Conservation (phyloP, 1,284 basidiomycete species). For the Pyrrhoderma lamaoense region DNA sequence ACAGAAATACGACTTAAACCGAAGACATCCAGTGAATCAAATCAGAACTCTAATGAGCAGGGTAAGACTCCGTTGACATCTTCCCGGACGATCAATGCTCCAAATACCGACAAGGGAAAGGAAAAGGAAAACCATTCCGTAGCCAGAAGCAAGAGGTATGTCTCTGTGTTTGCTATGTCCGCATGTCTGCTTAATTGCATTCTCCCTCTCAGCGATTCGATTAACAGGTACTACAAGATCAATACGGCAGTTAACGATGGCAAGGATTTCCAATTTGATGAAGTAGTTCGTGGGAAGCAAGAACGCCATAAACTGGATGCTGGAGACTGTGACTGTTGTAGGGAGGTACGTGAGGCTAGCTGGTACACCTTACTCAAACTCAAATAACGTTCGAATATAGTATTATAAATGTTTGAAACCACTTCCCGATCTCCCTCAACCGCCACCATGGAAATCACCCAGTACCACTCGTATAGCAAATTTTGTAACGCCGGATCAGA, state of each 20-base stretch:
- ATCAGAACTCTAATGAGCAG: too few relatives aligned
- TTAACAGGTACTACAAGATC: slow-evolving; percentile 64
- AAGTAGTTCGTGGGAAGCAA: slow-evolving; percentile 65
- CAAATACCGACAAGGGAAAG: too few relatives aligned
- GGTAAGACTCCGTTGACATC: too few relatives aligned
- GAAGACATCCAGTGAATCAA: too few relatives aligned
- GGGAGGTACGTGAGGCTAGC: slow-evolving; percentile 49
- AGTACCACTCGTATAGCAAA: background rate
- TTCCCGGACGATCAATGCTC: too few relatives aligned
- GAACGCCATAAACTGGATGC: slow-evolving; percentile 64
- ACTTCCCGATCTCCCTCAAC: slow-evolving; percentile 4
- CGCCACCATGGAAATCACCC: slow-evolving; percentile 15
- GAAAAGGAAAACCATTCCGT: too few relatives aligned
- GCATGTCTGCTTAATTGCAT: background rate
- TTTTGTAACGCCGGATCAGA: background rate
- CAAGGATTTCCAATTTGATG: slow-evolving; percentile 60
- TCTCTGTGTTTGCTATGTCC: background rate
- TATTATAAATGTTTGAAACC: slow-evolving; percentile 16
- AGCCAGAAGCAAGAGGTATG: too few relatives aligned
- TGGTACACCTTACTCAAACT: background rate
- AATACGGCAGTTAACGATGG: slow-evolving; percentile 62
- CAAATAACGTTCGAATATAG: slow-evolving; percentile 2
- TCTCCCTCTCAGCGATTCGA: slow-evolving; percentile 27
- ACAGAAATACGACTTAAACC: too few relatives aligned
- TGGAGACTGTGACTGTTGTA: slow-evolving; percentile 80